Base-by-base conservation (phyloP, 2,329 filamentous ascomycete species). In the Penicillium sp. region DNA sequence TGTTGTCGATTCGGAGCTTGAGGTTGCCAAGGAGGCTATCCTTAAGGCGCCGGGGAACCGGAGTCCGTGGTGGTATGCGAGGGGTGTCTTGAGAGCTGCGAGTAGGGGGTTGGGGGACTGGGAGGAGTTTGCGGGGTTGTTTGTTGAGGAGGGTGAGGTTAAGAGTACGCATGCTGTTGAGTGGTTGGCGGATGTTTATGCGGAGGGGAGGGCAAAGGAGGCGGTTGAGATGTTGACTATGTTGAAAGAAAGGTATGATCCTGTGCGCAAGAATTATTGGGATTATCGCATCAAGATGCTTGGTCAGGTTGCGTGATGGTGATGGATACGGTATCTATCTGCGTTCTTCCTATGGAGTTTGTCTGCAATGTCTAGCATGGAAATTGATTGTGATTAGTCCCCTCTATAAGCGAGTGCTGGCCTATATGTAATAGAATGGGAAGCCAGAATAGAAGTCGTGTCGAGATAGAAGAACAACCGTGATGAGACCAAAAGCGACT, bases 181-280 rank as follows among this genome's bases (percentile, higher is more conserved):
- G 53, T 75, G 73, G 70, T 54, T 78, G 56, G 75, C 72, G 5
- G 74, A 77, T 68, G 67, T 75, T 9, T 75, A 70, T 61, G 64
- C 64, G 1, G 61, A 69, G 47, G 65, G 69, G 69, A 73, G 5
- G 18, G 54, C 67, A 57, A 77, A 79, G 15, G 79, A 82, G 66
- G 90, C 90, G 1, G 81, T 77, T 46, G 71, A 82, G 64, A 89
- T 87, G 53, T 71, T 96, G 62, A 80, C 80, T 50, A 74, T 95
- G 53, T 69, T 98, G 63, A 86, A 82, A 42, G 83, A 86, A 64
- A 91, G 85, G 75, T 98, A 90, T 80, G 93, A 98, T 77, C 89
- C 88, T 6, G 86, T 98, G 52, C 79, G 93, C 50, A 85, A 84
- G 57, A 92, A 91, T 56, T 98, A 96, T 72, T 98, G 93, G 93